These are phyloP conservation scores for Angomonas ambiguus DNA, from an alignment of 208 protist species.

Conservation along the genomic window DNA sequence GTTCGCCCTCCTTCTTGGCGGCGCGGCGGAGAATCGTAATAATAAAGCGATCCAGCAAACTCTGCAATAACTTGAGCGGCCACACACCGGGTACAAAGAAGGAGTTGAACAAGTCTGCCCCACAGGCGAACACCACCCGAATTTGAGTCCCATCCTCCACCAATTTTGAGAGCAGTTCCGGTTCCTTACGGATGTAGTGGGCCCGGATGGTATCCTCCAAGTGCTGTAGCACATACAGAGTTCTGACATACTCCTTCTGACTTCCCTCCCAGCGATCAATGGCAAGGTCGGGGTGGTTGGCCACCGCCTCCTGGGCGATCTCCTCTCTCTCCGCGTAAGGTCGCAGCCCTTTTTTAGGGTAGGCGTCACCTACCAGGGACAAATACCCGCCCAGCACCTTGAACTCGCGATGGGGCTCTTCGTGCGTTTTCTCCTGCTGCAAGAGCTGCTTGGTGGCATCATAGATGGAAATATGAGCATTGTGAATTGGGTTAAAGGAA, in stretches of 20 bases:
- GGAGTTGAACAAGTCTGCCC: slow-evolving; percentile 66
- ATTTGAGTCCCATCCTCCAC: slow-evolving; percentile 23
- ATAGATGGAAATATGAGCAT: slow-evolving; percentile 63
- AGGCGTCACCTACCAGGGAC: slow-evolving; percentile 72
- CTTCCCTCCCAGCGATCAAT: slow-evolving; percentile 77
- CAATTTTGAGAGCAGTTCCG: slow-evolving; percentile 12
- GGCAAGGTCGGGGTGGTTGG: slow-evolving; percentile 31
- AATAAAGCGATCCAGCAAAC: slow-evolving; percentile 48
- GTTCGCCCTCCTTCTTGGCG: background rate
- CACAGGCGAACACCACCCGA: slow-evolving; percentile 56
- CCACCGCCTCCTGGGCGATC: slow-evolving; percentile 33
- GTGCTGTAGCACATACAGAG: slow-evolving; percentile 57
- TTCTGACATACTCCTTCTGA: slow-evolving; percentile 59
- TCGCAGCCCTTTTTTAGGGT: slow-evolving; percentile 61
- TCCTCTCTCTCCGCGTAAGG: slow-evolving; percentile 33
- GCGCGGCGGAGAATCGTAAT: slow-evolving; percentile 10
- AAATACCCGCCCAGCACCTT: slow-evolving; percentile 71
- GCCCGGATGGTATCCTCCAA: slow-evolving; percentile 40
- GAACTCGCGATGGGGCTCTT: background rate
- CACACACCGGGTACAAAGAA: slow-evolving; percentile 70
- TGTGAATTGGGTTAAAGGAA: slow-evolving; percentile 81
- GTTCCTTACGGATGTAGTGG: slow-evolving; percentile 34
- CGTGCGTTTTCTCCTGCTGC: background rate
- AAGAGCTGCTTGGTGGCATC: slow-evolving; percentile 31
- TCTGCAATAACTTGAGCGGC: slow-evolving; percentile 44